Percentiles rank a stretch among this genome's conserved stretches.
Evolutionary conservation across 331 rosid species (phyloP).

Genomic region (Stylosanthes scabra): DNA sequence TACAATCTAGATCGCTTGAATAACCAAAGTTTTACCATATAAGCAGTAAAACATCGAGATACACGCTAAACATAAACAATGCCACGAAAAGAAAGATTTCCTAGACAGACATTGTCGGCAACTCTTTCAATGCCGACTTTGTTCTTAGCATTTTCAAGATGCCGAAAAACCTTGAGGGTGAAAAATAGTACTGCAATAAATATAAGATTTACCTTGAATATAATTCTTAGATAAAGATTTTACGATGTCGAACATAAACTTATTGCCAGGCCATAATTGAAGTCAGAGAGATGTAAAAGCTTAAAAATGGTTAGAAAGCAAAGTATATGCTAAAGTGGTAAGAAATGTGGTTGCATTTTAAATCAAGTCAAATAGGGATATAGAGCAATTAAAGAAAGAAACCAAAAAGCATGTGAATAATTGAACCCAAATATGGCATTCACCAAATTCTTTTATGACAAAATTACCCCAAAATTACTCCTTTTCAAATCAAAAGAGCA

Average conservation of each 20-base stretch:
- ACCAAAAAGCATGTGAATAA: not conserved
- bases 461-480: not conserved
- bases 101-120: slow-evolving; percentile 60
- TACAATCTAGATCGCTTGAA: slow-evolving; percentile 71
- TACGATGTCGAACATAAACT: slow-evolving; percentile 14
- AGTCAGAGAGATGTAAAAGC: slow-evolving; percentile 13
- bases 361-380: not conserved
- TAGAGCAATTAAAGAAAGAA: slow-evolving; percentile 3
- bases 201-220: slow-evolving; percentile 37
- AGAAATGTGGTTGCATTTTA: slow-evolving; percentile 13
- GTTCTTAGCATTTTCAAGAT: slow-evolving; percentile 50
- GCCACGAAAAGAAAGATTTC: slow-evolving; percentile 35
- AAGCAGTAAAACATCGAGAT: slow-evolving; percentile 38
- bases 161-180: slow-evolving; percentile 64
- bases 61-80: slow-evolving; percentile 18
- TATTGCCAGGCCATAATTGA: not conserved
- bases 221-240: slow-evolving; percentile 26
- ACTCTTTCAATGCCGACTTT: slow-evolving; percentile 43
- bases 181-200: slow-evolving; percentile 68
- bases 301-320: not conserved
- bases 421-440: slow-evolving; percentile 5
- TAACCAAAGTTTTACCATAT: slow-evolving; percentile 48
- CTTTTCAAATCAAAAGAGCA: slow-evolving; percentile 1
- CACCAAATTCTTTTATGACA: not conserved
- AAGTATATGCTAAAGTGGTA: slow-evolving; percentile 20